phyloP scores from a whole-genome alignment of 768 basidiomycete genomes.

The Daedalea quercina region DNA sequence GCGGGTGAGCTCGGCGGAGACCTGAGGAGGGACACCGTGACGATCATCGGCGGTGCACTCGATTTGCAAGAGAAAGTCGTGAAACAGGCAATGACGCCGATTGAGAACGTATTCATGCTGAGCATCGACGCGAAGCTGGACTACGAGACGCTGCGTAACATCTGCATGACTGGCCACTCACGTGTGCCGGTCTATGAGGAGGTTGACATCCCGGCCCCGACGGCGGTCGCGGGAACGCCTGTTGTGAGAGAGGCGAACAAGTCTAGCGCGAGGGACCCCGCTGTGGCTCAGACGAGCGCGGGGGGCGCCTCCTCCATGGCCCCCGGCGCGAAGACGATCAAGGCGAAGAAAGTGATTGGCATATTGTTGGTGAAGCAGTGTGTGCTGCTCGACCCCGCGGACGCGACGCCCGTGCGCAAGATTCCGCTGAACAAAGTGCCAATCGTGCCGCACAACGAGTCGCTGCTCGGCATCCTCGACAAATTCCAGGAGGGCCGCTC shows the following conservation, averaged over 20 bases:
- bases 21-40: conserved; percentile 78
- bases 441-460: conserved; percentile 81
- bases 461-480: conserved; percentile 78
- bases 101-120: conserved; percentile 78
- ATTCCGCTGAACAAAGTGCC: conserved; percentile 84
- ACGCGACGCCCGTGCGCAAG: conserved; percentile 75
- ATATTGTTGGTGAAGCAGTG: conserved; percentile 88
- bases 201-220: conserved; percentile 51
- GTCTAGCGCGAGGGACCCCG: not conserved
- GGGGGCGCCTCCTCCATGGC: not conserved
- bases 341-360: conserved; percentile 78
- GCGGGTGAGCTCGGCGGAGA: conserved; percentile 76
- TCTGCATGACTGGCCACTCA: conserved; percentile 78
- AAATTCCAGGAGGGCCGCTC: conserved; percentile 86
- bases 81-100: conserved; percentile 70
- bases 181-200: conserved; percentile 83
- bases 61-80: conserved; percentile 78
- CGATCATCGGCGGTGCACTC: conserved; percentile 84
- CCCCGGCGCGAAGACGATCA: conserved; percentile 27
- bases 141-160: conserved; percentile 69
- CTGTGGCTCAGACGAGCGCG: not conserved
- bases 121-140: conserved; percentile 80
- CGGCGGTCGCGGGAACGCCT: conserved; percentile 7
- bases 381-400: conserved; percentile 77
- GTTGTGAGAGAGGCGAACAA: not conserved